phyloP scores from a whole-genome alignment of 2,329 filamentous ascomycete genomes.

The Alternaria brassicae region DNA sequence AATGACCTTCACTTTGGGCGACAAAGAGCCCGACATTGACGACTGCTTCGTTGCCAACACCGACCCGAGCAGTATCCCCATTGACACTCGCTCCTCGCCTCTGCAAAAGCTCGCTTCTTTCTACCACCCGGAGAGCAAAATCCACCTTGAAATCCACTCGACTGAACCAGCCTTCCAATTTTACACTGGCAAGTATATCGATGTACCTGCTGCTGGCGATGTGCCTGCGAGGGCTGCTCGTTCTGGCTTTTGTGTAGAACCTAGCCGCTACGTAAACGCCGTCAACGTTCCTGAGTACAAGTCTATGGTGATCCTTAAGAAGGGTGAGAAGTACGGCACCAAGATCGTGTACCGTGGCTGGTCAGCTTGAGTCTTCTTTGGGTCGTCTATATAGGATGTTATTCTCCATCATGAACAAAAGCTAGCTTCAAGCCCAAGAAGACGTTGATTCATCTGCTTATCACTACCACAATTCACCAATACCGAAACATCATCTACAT shows the following conservation, averaged over 20 bases:
- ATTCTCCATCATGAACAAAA: not conserved
- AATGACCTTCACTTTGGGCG: conserved; percentile 74
- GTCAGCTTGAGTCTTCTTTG: conserved; percentile 58
- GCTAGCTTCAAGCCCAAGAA: not conserved
- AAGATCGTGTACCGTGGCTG: conserved; percentile 85
- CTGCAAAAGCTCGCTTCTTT: conserved; percentile 74
- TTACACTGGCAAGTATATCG: conserved; percentile 87
- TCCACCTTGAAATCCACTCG: conserved; percentile 86
- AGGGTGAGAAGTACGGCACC: conserved; percentile 81
- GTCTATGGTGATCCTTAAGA: conserved; percentile 79
- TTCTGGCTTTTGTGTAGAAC: conserved; percentile 90
- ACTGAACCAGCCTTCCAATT: conserved; percentile 98
- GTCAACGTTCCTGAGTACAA: conserved; percentile 82
- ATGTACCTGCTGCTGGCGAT: conserved; percentile 70
- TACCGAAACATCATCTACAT: not conserved
- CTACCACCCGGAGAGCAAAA: conserved; percentile 73
- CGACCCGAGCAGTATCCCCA: conserved; percentile 60
- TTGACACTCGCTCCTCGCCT: conserved; percentile 62
- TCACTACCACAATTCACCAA: not conserved
- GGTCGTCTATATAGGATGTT: not conserved
- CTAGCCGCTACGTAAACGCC: conserved; percentile 88
- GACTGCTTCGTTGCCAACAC: conserved; percentile 85
- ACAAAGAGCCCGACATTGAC: conserved; percentile 77
- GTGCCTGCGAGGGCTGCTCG: conserved; percentile 70
- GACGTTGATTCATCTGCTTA: not conserved